Base-by-base conservation (phyloP, 331 rosid species). In the Quercus tomentella region DNA sequence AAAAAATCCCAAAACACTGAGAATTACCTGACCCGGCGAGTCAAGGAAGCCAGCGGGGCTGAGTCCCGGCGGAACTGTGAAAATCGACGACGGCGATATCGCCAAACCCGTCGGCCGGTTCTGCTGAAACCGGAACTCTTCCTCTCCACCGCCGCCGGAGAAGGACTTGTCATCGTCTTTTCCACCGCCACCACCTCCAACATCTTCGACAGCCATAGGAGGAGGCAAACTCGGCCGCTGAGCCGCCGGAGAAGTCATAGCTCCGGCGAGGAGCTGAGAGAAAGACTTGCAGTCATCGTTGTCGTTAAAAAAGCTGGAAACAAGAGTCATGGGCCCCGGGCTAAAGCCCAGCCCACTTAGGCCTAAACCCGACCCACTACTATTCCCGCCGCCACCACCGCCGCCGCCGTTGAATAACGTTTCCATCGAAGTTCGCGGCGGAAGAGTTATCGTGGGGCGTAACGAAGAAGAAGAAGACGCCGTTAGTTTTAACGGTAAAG, bases 211-310 rank as follows among this genome's bases (percentile, higher is more conserved):
- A 8, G 45, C 45, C 45, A 9, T 8, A 41, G 52, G 45, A 41
- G 56, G 81, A 5, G 73, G 77, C 31, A 68, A 73, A 20, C 57
- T 45, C 9, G 35, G 55, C 23, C 72, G 37, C 16, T 52, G 21
- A 3, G 79, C 35, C 1, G 57, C 82, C 21, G 97, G 94, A 28
- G 97, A 87, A 26, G 76, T 22, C 94, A 89, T 85, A 23, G 98
- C 91, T 6, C 98, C 97, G n/a, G 95, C 89, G 51, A 93, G 91
- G 1, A 93, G 93, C 92, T 91, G 98, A 16, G 97, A 91, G 83
- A 91, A 93, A 6, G 97, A 91, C 85, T 87, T 93, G 77, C 75
- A 80, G 43, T 88, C 89, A 2, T 91, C 97, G 55, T 79, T 82
- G 5, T 90, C 97, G 12, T 86, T 33, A 57, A 93, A 83, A 63